Evolutionary conservation across 2,329 filamentous ascomycete genomes (phyloP).

Genomic region (Ceratocystis albifundus): DNA sequence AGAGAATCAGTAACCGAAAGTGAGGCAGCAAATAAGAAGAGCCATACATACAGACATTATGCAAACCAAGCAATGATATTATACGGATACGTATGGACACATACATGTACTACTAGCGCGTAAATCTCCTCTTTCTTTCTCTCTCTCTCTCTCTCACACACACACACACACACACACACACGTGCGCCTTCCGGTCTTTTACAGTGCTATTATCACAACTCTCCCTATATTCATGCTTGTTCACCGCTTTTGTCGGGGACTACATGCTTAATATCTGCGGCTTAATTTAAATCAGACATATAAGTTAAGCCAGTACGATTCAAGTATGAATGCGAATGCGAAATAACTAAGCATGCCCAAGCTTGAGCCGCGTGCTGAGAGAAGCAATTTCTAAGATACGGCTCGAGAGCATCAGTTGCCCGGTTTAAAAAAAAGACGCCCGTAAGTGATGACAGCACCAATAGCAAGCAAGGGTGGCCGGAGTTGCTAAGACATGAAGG

Average conservation of each 20-base stretch:
- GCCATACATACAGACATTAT: neutral
- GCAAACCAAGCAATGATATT: neutral
- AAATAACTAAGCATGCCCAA: neutral
- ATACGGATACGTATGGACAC: neutral
- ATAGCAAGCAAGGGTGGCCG: too few species aligned
- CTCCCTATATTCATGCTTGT: neutral
- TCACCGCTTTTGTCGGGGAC: neutral
- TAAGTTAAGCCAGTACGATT: too few species aligned
- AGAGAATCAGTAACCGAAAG: neutral
- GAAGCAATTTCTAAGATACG: neutral
- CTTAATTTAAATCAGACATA: neutral
- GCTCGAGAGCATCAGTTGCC: neutral
- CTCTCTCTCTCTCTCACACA: too few species aligned
- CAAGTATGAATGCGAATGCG: too few species aligned
- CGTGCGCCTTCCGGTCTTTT: neutral
- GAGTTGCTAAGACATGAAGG: neutral
- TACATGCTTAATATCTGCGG: neutral
- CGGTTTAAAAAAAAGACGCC: neutral
- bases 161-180: too few species aligned
- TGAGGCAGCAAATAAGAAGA: neutral
- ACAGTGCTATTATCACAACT: neutral
- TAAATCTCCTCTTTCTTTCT: too few species aligned
- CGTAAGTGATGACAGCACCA: neutral
- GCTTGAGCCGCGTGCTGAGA: neutral
- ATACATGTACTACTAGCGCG: neutral